phyloP scores from a whole-genome alignment of 1,139 yeast species.

The Diutina mesorugosa region DNA sequence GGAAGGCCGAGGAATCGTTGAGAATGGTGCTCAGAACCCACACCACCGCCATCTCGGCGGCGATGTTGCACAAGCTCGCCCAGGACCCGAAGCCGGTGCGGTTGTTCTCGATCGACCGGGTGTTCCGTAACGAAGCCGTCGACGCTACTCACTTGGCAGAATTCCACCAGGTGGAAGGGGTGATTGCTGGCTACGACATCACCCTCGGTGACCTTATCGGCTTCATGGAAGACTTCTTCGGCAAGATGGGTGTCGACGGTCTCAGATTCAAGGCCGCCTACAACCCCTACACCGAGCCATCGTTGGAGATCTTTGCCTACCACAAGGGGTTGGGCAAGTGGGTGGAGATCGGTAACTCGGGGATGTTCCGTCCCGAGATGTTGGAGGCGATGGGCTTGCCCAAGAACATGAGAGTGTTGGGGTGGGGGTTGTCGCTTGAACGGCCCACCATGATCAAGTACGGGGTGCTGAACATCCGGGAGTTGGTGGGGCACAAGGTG shows the following conservation, averaged over 20 bases:
- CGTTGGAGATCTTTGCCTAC: slow-evolving; percentile 95
- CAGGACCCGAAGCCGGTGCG: slow-evolving; percentile 83
- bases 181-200: slow-evolving; percentile 88
- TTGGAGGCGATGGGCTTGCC: slow-evolving; percentile 97
- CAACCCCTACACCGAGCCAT: slow-evolving; percentile 98
- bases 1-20: slow-evolving; percentile 85
- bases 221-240: slow-evolving; percentile 95
- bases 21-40: slow-evolving; percentile 93
- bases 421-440: slow-evolving; percentile 96
- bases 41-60: slow-evolving; percentile 88
- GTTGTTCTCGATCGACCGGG: slow-evolving; percentile 93
- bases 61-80: slow-evolving; percentile 80
- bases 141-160: slow-evolving; percentile 99
- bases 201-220: slow-evolving; percentile 95
- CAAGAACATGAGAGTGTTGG: slow-evolving; percentile 82
- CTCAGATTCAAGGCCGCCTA: slow-evolving; percentile 97
- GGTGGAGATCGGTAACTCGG: slow-evolving; percentile 99
- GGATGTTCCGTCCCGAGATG: slow-evolving; percentile 99
- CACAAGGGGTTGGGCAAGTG: slow-evolving; percentile 90
- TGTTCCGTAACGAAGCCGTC: slow-evolving; percentile 98
- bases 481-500: slow-evolving; percentile 88
- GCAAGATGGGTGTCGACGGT: slow-evolving; percentile 92
- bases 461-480: slow-evolving; percentile 90
- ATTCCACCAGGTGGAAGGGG: slow-evolving; percentile 99
- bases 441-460: slow-evolving; percentile 99